A percentile compares a stretch with the other conserved stretches of the same genome.
Conservation (phyloP, 805 yeast species). For the Monosporozyma siamensis region DNA sequence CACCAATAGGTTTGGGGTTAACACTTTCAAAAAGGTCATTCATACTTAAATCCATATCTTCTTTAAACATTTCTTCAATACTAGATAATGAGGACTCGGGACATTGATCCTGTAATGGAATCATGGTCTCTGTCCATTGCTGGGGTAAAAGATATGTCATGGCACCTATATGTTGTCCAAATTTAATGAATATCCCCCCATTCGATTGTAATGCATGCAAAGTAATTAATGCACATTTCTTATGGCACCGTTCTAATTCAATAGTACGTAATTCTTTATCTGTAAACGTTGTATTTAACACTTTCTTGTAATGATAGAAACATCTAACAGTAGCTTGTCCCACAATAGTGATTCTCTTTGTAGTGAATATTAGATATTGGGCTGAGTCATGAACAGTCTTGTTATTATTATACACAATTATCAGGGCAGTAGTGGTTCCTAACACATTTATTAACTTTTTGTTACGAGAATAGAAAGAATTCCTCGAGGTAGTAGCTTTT, state of each 20-base stretch:
- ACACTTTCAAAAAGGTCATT: conserved; percentile 60
- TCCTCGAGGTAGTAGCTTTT: neutral
- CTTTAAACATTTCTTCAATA: conserved; percentile 52
- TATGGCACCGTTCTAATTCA: conserved; percentile 61
- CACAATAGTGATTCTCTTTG: conserved; percentile 53
- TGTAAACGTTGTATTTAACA: conserved; percentile 39
- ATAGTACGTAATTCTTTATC: conserved; percentile 37
- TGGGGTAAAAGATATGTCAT: conserved; percentile 81
- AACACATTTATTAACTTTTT: neutral
- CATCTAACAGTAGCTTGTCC: conserved; percentile 64
- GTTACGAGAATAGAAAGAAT: neutral
- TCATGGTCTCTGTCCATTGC: conserved; percentile 95
- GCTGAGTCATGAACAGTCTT: conserved; percentile 19
- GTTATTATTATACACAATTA: conserved; percentile 19
- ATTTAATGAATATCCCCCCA: conserved; percentile 88
- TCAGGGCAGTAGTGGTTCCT: conserved; percentile 8
- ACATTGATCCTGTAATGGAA: conserved; percentile 83
- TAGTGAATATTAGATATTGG: conserved; percentile 24
- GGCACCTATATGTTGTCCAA: conserved; percentile 92
- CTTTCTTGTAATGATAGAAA: conserved; percentile 55
- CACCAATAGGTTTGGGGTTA: conserved; percentile 74
- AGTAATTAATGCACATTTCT: conserved; percentile 68
- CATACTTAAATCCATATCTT: conserved; percentile 54
- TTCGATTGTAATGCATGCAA: conserved; percentile 69
- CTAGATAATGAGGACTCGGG: conserved; percentile 70